Conservation (phyloP, 257 asterid species). For the Penstemon newberryi region DNA sequence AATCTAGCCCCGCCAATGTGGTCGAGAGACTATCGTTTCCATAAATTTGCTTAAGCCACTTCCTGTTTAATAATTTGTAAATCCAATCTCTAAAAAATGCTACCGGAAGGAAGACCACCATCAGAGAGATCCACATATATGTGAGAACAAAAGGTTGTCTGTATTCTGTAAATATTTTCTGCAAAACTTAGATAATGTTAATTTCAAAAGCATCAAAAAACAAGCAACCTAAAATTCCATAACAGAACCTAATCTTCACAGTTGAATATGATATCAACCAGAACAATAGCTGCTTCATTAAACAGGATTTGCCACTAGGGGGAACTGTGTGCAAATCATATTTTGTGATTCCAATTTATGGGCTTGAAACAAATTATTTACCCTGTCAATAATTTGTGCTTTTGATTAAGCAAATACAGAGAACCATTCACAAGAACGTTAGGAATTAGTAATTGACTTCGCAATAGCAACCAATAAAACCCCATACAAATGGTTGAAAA, state of each 20-base stretch:
- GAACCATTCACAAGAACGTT: background rate
- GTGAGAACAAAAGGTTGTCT: slow-evolving; percentile 82
- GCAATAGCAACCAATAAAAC: background rate
- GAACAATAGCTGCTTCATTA: background rate
- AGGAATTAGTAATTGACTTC: background rate
- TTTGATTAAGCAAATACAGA: background rate
- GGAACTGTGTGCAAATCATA: background rate
- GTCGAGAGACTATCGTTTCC: slow-evolving; percentile 29
- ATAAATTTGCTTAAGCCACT: slow-evolving; percentile 32
- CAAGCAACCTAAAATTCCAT: background rate
- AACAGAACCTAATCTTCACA: background rate
- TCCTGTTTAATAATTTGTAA: slow-evolving; percentile 32
- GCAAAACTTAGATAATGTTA: slow-evolving; percentile 32
- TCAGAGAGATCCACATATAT: slow-evolving; percentile 70
- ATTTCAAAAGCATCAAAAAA: background rate
- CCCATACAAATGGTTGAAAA: background rate
- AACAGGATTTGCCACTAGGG: background rate
- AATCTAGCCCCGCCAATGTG: slow-evolving; percentile 34
- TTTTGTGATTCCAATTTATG: background rate
- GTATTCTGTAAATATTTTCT: slow-evolving; percentile 69
- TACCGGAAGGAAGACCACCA: slow-evolving; percentile 73
- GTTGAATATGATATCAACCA: background rate
- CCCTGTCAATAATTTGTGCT: background rate
- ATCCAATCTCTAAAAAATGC: slow-evolving; percentile 63
- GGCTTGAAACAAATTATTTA: background rate